Evolutionary conservation across 805 yeast species (phyloP).

Genomic region (Kodamaea hsintzibuensis): DNA sequence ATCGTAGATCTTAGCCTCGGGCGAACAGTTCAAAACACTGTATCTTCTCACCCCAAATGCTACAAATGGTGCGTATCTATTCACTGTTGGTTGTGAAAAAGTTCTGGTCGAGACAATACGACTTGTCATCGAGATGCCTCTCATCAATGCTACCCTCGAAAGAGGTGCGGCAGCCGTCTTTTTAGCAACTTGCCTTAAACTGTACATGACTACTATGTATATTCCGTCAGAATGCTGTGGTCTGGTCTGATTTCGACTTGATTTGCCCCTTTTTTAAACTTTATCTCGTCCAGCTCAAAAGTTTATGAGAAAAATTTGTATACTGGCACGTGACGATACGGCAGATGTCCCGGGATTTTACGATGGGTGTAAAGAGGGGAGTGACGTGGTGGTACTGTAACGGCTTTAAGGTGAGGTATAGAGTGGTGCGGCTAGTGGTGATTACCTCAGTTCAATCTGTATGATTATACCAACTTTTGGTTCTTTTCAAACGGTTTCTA

Average conservation of each 20-base stretch:
- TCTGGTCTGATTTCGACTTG: background rate
- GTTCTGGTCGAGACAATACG: background rate
- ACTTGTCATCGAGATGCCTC: background rate
- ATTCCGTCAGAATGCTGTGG: too few relatives aligned
- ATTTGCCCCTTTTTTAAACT: constrained; percentile 1
- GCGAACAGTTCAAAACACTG: constrained; percentile 38
- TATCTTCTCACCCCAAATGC: constrained; percentile 16
- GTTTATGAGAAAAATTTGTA: background rate
- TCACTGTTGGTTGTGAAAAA: background rate
- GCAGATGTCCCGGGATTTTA: background rate
- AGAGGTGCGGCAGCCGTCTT: background rate
- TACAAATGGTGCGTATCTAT: background rate
- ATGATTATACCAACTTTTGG: too few relatives aligned
- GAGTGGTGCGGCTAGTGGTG: background rate
- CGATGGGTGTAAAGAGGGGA: background rate
- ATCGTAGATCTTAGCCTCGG: constrained; percentile 49
- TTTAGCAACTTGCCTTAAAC: constrained; percentile 2
- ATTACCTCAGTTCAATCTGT: too few relatives aligned
- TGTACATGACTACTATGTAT: background rate
- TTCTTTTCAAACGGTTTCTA: too few relatives aligned
- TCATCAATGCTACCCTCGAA: background rate
- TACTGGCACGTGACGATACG: background rate
- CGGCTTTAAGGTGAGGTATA: background rate
- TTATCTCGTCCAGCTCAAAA: background rate
- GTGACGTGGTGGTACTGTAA: too few relatives aligned